Evolutionary conservation across 208 protist species (phyloP), one percentile per base, ranked within the genome.

Genomic region (Lotmaria passim): DNA sequence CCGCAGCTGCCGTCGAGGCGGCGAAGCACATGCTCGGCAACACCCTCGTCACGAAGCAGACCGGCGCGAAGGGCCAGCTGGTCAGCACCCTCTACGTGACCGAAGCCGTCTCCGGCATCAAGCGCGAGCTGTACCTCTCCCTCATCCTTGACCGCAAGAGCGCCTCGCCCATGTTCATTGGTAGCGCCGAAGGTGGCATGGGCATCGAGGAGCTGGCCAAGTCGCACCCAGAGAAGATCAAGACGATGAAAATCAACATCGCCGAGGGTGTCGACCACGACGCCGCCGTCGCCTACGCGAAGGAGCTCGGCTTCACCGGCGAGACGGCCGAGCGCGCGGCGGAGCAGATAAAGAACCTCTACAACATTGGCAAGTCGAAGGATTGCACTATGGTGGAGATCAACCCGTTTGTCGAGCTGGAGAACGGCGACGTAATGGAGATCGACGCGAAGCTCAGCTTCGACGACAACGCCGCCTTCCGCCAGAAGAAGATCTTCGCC

Each of bases 381-480:
- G 98, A 99, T 79, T 97, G 96, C 83, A 99, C 98, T 26, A 93
- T 98, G 86, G 91, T 99, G 28, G 98, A 99, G 89, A 98, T 99
- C 76, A 99, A 99, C 93, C 99, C 99, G 44, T 87, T 99, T 34
- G 97, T 98, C 6, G 96, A 99, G 86, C 97, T 98, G 39, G 79
- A 94, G 56, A 91, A 96, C 73, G 96, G 95, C 52, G 81, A 93
- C 47, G 94, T 99, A 23, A 92, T 98, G 82, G 95, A 95, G 85
- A 96, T 99, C 69, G 99, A 99, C 75, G 98, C 98, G 34, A 99
- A 99, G 88, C 89, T 99, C 53, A 97, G 93, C 81, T 99, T 99
- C 81, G 99, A 99, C 80, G 99, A 99, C 84, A 99, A 99, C 78
- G 98, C 98, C 21, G 75, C 78, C 12, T 99, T 98, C 91, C 96